Evolutionary conservation across 331 rosid genomes (phyloP).

Genomic region (Stylosanthes scabra): DNA sequence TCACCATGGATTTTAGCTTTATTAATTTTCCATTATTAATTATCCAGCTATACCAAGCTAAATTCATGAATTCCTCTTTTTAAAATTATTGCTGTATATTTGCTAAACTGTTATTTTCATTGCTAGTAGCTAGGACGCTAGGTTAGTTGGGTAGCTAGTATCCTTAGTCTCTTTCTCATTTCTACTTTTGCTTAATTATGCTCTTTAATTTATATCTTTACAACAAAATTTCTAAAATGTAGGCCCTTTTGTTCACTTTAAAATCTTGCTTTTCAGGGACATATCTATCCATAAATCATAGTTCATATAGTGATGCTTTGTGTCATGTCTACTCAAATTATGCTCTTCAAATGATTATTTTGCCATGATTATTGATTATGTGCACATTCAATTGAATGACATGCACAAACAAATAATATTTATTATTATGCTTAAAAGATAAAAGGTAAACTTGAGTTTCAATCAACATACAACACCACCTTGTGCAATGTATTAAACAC

Average conservation of each 20-base stretch:
- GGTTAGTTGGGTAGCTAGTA: conserved; percentile 1
- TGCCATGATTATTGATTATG: conserved; percentile 4
- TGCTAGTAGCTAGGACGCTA: background rate
- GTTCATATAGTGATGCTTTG: conserved; percentile 15
- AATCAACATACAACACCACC: background rate
- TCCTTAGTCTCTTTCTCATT: background rate
- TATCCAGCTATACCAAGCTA: background rate
- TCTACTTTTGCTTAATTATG: conserved; percentile 1
- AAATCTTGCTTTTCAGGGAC: conserved; percentile 18
- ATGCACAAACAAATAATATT: background rate
- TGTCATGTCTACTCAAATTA: conserved; percentile 6
- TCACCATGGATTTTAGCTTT: conserved; percentile 3
- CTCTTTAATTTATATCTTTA: conserved; percentile 6
- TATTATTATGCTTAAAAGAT: background rate
- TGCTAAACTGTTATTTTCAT: background rate
- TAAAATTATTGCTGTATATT: background rate
- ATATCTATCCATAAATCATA: background rate
- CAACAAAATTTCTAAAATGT: conserved; percentile 9
- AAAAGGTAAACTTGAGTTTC: background rate
- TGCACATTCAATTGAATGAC: conserved; percentile 8
- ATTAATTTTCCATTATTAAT: background rate
- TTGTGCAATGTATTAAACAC: background rate
- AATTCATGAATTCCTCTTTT: conserved; percentile 10
- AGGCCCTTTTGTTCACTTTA: conserved; percentile 29
- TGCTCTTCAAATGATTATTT: conserved; percentile 18